Evolutionary conservation across 371 early-diverging fungal genomes (phyloP).

Genomic region (Rhizopus delemar): DNA sequence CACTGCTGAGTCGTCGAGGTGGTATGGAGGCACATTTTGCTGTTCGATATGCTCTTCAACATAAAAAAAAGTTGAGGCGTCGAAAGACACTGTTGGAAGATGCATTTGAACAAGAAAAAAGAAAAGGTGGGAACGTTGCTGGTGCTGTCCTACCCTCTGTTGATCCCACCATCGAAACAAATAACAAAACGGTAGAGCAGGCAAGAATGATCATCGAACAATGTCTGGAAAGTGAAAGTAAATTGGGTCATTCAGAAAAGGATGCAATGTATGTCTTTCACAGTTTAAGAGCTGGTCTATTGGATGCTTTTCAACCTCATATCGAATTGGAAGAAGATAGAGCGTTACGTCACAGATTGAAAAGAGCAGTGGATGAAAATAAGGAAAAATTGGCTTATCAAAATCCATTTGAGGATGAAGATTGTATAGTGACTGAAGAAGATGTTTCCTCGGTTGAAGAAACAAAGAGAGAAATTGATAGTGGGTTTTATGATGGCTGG

Average conservation of each 20-base stretch:
- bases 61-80: constrained; percentile 14
- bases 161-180: constrained; percentile 1
- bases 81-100: constrained; percentile 28
- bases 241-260: constrained; percentile 46
- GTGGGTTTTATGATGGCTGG: constrained; percentile 30
- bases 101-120: constrained; percentile 34
- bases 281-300: constrained; percentile 41
- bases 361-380: constrained; percentile 26
- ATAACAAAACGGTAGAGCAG: constrained; percentile 24
- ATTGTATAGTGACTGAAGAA: constrained; percentile 41
- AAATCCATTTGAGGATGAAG: constrained; percentile 53
- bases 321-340: constrained; percentile 42
- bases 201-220: constrained; percentile 43
- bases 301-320: constrained; percentile 36
- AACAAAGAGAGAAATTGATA: constrained; percentile 20
- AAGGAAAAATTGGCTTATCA: constrained; percentile 33
- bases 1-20: constrained; percentile 28
- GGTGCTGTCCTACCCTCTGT: constrained; percentile 13
- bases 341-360: constrained; percentile 27
- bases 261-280: constrained; percentile 59
- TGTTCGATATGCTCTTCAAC: constrained; percentile 42
- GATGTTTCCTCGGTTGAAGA: constrained; percentile 18
- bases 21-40: constrained; percentile 50
- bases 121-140: constrained; percentile 20
- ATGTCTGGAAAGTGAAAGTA: constrained; percentile 51